Conservation (phyloP, 352 stramenopile genomes). For the Phytopythium sindhum region DNA sequence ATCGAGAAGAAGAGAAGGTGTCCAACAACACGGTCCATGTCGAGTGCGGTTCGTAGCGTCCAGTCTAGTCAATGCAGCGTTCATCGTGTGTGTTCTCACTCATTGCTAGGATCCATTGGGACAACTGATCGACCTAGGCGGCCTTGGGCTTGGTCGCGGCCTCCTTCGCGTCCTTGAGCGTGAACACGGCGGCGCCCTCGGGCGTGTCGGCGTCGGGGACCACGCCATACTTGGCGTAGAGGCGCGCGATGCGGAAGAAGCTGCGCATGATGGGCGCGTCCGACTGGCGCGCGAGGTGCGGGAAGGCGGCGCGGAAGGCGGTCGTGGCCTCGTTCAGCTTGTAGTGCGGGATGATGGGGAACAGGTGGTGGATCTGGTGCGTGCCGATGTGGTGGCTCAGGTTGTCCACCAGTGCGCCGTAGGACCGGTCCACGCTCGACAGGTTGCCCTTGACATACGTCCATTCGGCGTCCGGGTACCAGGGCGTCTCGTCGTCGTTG, state of each 20-base stretch:
- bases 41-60: neutral
- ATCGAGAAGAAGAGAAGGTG: neutral
- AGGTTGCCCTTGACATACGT: slow-evolving; percentile 85
- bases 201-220: slow-evolving; percentile 36
- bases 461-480: slow-evolving; percentile 82
- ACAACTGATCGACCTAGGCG: no score
- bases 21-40: neutral
- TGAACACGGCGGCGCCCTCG: slow-evolving; percentile 49
- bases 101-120: no score
- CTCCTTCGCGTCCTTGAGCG: slow-evolving; percentile 58
- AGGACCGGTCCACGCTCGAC: slow-evolving; percentile 76
- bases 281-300: slow-evolving; percentile 68
- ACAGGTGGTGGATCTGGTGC: slow-evolving; percentile 85
- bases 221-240: slow-evolving; percentile 73
- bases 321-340: slow-evolving; percentile 62
- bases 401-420: slow-evolving; percentile 78
- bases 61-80: no score
- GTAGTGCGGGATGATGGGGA: slow-evolving; percentile 87
- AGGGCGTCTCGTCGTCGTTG: slow-evolving; percentile 80
- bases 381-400: slow-evolving; percentile 86
- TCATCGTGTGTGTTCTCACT: no score
- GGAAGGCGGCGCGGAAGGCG: slow-evolving; percentile 65
- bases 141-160: slow-evolving; percentile 32
- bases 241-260: slow-evolving; percentile 54
- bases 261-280: slow-evolving; percentile 62